Base-by-base conservation (phyloP, 371 early-diverging fungal species). In the Mortierella sp. region DNA sequence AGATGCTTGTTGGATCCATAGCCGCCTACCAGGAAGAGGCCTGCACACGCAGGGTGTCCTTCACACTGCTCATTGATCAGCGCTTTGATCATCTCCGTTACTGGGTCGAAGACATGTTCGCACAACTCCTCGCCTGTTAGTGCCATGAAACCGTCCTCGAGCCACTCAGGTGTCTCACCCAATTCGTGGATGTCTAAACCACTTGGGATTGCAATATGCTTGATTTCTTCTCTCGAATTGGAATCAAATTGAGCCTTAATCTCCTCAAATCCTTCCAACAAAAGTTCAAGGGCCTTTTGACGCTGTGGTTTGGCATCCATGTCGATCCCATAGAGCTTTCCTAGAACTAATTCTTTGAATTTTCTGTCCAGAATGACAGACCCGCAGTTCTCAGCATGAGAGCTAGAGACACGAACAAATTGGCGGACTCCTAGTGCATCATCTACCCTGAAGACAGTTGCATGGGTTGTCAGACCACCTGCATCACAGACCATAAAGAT, bases 1-100 rank as follows among this genome's bases (percentile, higher is more conserved):
- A 89, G 69, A 47, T 89, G 87, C 44, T 85, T 86, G 29, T 87
- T 87, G 59, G 87, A 87, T 23, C 89, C 89, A 66, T 87, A 89
- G 21, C 89, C 89, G 58, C 89, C 89, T 0, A 89, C 89, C 62
- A 89, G 75, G 59, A 89, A 89, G 50, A 89, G 75, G n/a, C 87
- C 87, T 43, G 86, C 85, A 56, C 86, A 80, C 30, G 82, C 77
- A 1, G 84, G 84, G 15, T 85, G 83, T 53, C 82, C 81, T 21
- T 65, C 71, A 59, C 85, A 68, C 68, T 87, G 85, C 9, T 83
- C 84, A 57, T 82, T 82, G 50, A 87, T 85, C 46, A 88, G 57
- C 9, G 84, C 84, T 37, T 83, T 64, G 4, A 88, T 87, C 72
- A 83, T 83, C 21, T 81, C 82, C 61, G 87, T 83, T 23, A 87